Percentiles rank a stretch among this genome's conserved stretches.
Conservation (phyloP, 1,284 basidiomycete genomes). For the Phellinidium pouzarii region DNA sequence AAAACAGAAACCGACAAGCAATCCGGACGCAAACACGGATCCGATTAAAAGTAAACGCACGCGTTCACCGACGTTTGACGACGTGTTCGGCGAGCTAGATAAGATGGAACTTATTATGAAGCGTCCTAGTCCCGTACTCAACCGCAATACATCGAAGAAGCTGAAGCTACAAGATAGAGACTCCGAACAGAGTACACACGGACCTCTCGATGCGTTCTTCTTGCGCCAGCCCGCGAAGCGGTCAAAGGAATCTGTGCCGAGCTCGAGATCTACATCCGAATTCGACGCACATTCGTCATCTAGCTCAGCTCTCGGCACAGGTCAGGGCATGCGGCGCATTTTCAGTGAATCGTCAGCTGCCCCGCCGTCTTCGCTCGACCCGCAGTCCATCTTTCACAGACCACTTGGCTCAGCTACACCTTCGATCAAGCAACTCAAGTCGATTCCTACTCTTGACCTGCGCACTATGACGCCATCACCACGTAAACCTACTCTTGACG, state of each 20-base stretch:
- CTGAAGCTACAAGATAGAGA: background rate
- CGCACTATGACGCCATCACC: constrained; percentile 17
- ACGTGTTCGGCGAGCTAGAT: background rate
- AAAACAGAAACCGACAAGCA: background rate
- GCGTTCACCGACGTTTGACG: constrained; percentile 10
- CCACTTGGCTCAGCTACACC: constrained; percentile 6
- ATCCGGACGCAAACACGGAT: background rate
- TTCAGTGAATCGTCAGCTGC: background rate
- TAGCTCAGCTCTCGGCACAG: background rate
- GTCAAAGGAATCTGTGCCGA: background rate
- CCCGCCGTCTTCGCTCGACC: background rate
- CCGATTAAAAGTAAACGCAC: constrained; percentile 3
- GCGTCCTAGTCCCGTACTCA: no score
- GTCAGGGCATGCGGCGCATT: background rate
- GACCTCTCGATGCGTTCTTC: constrained; percentile 14
- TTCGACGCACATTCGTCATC: background rate
- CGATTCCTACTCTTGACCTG: constrained; percentile 12
- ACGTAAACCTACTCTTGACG: constrained; percentile 2
- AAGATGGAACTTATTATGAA: background rate
- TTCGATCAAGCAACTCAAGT: constrained; percentile 13
- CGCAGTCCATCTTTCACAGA: background rate
- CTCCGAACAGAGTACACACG: background rate
- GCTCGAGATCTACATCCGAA: background rate
- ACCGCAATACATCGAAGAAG: background rate
- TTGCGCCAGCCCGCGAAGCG: background rate